Conservation (phyloP, 2,329 filamentous ascomycete genomes). For the Fusarium sp. region DNA sequence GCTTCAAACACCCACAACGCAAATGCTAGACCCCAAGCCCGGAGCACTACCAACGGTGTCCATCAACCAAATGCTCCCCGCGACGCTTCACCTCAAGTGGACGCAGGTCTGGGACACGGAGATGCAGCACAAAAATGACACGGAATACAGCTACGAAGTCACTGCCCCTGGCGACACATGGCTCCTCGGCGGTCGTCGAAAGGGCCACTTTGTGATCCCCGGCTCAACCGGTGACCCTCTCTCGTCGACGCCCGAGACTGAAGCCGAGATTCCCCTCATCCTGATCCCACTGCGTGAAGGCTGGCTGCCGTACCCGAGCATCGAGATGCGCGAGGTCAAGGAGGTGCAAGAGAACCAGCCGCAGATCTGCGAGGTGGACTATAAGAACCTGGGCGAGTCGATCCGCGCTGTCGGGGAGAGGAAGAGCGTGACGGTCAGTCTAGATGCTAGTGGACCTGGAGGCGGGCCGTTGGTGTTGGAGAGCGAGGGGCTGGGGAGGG, state of each 20-base stretch:
- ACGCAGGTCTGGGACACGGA: constrained; percentile 74
- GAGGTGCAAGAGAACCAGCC: constrained; percentile 45
- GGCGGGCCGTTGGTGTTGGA: constrained; percentile 79
- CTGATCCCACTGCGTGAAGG: constrained; percentile 87
- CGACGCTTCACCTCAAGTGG: constrained; percentile 75
- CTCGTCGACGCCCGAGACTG: constrained; percentile 65
- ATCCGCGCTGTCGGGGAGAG: constrained; percentile 82
- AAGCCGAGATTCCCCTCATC: constrained; percentile 77
- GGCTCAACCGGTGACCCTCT: constrained; percentile 57
- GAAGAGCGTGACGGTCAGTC: constrained; percentile 79
- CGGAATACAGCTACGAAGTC: constrained; percentile 89
- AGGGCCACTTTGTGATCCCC: constrained; percentile 81
- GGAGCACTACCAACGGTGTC: constrained; percentile 63
- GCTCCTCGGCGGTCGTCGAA: constrained; percentile 87
- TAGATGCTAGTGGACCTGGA: constrained; percentile 77
- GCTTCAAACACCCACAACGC: constrained; percentile 60
- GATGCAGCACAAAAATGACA: constrained; percentile 59
- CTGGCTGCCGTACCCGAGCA: constrained; percentile 80
- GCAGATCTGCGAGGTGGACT: constrained; percentile 81
- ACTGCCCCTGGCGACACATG: constrained; percentile 81
- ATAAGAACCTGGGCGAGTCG: constrained; percentile 82
- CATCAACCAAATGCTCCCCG: constrained; percentile 76
- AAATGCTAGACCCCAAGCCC: constrained; percentile 48
- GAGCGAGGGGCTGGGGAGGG: constrained; percentile 61
- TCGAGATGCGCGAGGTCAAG: constrained; percentile 81